Base-by-base conservation (phyloP, 345 rosid genomes). In the Melastoma malabathricum region DNA sequence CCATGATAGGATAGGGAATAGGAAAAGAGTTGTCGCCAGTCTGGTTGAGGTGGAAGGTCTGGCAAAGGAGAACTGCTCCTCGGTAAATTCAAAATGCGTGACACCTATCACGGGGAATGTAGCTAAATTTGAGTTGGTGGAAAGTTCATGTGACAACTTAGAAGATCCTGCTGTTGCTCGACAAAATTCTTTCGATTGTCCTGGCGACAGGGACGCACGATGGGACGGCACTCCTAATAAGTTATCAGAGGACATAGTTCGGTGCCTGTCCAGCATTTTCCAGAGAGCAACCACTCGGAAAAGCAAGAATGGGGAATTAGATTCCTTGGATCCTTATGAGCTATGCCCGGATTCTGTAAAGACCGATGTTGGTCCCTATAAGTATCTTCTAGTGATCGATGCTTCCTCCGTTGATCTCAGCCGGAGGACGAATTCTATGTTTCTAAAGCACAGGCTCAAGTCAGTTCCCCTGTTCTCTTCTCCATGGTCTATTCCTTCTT, bases 371-470 rank as follows among this genome's bases (percentile, higher is more conserved):
- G 95, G 86, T 68, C 78, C 76, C 1, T 87, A 84, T 34, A 84
- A 71, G 64, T 56, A 70, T 77, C 74, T 77, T 25, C 74, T 48
- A 51, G 64, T 72, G 16, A 65, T 84, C 10, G 84, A 80, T 63
- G 77, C 74, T 55, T 52, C 68, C 46, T 77, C 88, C 6, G 44
- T 87, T 25, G 85, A 84, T 72, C 80, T 72, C 16, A 86, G 67
- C 44, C 76, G 73, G 65, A 65, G 67, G 44, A 60, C 68, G 50
- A 77, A 73, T 62, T 72, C 80, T 54, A 49, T 76, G 56, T 82
- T 75, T 66, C 73, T 84, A 46, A 66, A 79, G 65, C 88, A 82
- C 5, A 82, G 83, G 62, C 72, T 87, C 57, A 87, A 80, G 96
- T 87, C 69, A 67, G 84, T 54, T 29, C 55, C 53, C 51, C n/a